Conservation (phyloP, 176 grass and related monocot genomes). For the Elaeis guineensis region DNA sequence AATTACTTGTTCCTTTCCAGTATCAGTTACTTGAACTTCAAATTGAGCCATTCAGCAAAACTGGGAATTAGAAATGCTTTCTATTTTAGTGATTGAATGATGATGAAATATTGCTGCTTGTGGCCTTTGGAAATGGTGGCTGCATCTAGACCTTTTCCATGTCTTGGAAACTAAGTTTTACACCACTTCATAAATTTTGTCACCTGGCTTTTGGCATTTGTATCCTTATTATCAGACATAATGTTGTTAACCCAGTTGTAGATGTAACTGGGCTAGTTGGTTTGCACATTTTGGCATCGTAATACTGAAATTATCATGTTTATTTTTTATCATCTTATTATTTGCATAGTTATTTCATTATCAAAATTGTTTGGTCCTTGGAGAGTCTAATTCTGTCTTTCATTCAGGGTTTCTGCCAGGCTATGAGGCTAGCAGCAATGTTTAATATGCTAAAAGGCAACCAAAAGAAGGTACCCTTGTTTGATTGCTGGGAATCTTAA, state of each 20-base stretch:
- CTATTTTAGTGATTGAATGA: conserved; percentile 7
- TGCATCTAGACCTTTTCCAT: too few species aligned
- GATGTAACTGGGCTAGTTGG: too few species aligned
- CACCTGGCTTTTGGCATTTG: too few species aligned
- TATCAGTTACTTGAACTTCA: too few species aligned
- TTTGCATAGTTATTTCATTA: conserved; percentile 7
- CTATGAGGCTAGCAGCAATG: conserved; percentile 47
- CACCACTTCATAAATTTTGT: too few species aligned
- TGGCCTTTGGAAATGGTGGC: background rate
- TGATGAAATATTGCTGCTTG: conserved; percentile 4
- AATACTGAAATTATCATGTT: too few species aligned
- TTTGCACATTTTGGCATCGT: too few species aligned
- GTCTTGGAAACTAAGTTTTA: too few species aligned
- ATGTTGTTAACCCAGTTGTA: too few species aligned
- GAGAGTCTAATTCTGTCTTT: conserved; percentile 71
- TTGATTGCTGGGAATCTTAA: conserved; percentile 73
- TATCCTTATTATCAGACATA: too few species aligned
- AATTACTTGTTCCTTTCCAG: conserved; percentile 10
- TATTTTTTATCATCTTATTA: too few species aligned
- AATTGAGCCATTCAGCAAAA: background rate
- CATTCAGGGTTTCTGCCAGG: conserved; percentile 81
- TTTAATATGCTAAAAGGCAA: conserved; percentile 82
- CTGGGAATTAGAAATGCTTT: conserved; percentile 18
- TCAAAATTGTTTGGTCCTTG: conserved; percentile 7
- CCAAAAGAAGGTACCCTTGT: conserved; percentile 94